Evolutionary conservation across 768 basidiomycete genomes (phyloP).

Genomic region (Ramaria sp.): DNA sequence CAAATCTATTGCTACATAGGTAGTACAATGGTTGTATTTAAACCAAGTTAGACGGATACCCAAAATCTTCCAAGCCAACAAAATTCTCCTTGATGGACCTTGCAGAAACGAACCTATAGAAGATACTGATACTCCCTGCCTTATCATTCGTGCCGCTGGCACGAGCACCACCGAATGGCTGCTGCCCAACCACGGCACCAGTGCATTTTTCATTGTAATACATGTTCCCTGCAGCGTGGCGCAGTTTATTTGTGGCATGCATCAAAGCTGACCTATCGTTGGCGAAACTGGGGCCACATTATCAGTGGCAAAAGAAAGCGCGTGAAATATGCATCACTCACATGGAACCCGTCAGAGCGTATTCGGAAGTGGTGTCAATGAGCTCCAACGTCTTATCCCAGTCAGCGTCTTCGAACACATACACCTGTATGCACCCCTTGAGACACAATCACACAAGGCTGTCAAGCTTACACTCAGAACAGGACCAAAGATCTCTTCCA

Average conservation of each 20-base stretch:
- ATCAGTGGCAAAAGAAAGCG: neutral
- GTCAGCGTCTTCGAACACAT: conserved; percentile 79
- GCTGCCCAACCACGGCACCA: conserved; percentile 94
- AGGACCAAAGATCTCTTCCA: conserved; percentile 95
- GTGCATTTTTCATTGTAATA: conserved; percentile 99
- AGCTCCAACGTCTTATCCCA: conserved; percentile 81
- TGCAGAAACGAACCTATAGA: conserved; percentile 75
- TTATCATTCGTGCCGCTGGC: conserved; percentile 97
- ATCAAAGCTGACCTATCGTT: conserved; percentile 72
- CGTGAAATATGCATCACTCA: conserved; percentile 29
- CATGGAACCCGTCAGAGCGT: conserved; percentile 94
- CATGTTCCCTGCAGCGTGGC: conserved; percentile 90
- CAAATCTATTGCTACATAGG: too few relatives aligned
- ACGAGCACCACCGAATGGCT: conserved; percentile 93
- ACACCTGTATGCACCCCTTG: conserved; percentile 39
- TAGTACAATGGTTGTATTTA: conserved; percentile 18
- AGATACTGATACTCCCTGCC: conserved; percentile 73
- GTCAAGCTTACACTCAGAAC: conserved; percentile 65
- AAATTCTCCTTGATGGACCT: conserved; percentile 98
- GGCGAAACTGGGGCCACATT: conserved; percentile 51
- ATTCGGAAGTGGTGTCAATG: conserved; percentile 76
- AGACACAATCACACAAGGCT: neutral
- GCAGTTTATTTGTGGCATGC: conserved; percentile 68
- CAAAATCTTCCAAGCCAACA: conserved; percentile 65
- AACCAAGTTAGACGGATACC: conserved; percentile 80